Base-by-base conservation (phyloP, 306 rosid genomes). In the Vicia villosa region DNA sequence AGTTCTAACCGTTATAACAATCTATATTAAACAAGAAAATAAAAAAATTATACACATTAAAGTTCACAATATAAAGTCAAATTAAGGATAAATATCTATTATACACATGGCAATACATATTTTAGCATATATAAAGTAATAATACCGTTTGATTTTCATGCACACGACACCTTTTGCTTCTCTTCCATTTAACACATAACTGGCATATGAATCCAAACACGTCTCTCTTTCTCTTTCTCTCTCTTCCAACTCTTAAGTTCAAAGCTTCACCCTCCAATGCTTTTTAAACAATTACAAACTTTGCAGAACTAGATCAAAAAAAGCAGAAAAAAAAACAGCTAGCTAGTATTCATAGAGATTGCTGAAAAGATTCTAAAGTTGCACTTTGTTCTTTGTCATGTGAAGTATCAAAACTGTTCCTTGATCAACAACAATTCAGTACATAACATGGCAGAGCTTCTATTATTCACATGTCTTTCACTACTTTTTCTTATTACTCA, bases 401-500 rank as follows among this genome's bases (percentile, higher is more conserved):
- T 28, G 20, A 57, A 57, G 19, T 6, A 57, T 57, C 20, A 57
- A 57, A 55, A n/a, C n/a, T 51, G 58, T 51, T 20, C 14, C 30
- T n/a, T 16, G 38, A 34, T 34, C 16, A 45, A 45, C 19, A 45
- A 14, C 47, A 54, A 74, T 1, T n/a, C 2, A 45, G 9, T n/a
- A 49, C 8, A 30, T 64, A 30, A 46, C 51, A 75, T 71, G 80
- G 74, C 82, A 63, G 80, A 74, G 58, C 71, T 52, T 36, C 69
- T 79, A 32, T 75, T 71, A 22, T 65, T 87, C 87, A 74, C 88
- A 79, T 82, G 91, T 68, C 68, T 77, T 77, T 74, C 82, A 19
- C 64, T 69, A 37, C 63, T 71, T 62, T 43, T 63, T 58, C 82
- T 74, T 47, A 38, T 75, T 45, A 58, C 24, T 50, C 66, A 37